These are phyloP conservation scores for Triticum urartu DNA, from an alignment of 176 grass and related monocot species.

Conservation along the genomic window DNA sequence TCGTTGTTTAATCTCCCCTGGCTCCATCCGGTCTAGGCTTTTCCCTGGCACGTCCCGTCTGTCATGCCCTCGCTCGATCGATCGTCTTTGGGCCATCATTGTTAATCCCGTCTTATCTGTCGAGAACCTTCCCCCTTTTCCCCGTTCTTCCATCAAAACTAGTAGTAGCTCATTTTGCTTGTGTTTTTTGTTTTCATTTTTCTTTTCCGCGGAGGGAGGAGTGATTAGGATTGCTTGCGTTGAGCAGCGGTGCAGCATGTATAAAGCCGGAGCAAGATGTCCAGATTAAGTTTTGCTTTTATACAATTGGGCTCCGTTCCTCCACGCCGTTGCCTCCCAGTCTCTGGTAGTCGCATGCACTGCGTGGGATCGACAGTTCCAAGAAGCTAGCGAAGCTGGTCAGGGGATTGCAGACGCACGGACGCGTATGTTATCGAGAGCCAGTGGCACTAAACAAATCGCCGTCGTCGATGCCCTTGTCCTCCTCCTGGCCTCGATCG, in stretches of 20 bases:
- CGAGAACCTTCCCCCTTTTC: not conserved
- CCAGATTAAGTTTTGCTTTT: not conserved
- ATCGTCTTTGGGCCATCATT: not conserved
- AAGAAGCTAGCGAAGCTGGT: not conserved
- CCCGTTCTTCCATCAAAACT: not conserved
- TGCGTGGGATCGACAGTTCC: too few relatives aligned
- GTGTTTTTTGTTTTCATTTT: not conserved
- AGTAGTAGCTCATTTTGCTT: too few relatives aligned
- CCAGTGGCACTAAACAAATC: not conserved
- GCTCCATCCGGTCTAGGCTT: constrained; percentile 30
- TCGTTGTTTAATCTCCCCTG: not conserved
- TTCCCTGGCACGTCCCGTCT: constrained; percentile 1
- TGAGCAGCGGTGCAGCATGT: not conserved
- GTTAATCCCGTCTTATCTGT: not conserved
- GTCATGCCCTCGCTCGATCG: not conserved
- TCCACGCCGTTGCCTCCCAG: too few relatives aligned
- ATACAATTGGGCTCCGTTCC: not conserved
- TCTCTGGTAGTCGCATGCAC: too few relatives aligned
- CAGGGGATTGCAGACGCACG: constrained; percentile 9
- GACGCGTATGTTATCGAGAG: constrained; percentile 3
- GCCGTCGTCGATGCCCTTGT: not conserved
- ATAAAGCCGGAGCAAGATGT: constrained; percentile 14
- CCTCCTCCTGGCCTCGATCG: not conserved
- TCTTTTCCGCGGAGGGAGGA: not conserved
- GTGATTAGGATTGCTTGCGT: constrained; percentile 6